phyloP scores from a whole-genome alignment of 495 filamentous ascomycete genomes.

The Glarea lozoyensis region DNA sequence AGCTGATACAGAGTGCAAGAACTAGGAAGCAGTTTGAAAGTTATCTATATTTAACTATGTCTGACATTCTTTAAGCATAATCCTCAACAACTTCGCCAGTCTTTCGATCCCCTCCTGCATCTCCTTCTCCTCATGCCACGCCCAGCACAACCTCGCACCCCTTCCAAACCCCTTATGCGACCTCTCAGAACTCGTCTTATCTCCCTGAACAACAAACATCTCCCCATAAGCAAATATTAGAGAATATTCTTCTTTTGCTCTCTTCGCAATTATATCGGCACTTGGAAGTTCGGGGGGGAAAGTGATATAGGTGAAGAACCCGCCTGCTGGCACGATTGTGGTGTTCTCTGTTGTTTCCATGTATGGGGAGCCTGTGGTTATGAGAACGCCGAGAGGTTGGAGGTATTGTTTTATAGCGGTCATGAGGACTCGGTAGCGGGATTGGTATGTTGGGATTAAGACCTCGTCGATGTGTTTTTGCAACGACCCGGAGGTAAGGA shows the following conservation, averaged over 20 bases:
- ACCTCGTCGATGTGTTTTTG: constrained; percentile 30
- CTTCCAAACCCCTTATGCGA: constrained; percentile 43
- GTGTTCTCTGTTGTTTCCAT: constrained; percentile 5
- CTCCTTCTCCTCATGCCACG: constrained; percentile 62
- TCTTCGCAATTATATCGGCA: constrained; percentile 44
- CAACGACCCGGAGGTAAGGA: constrained; percentile 44
- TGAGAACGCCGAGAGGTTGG: constrained; percentile 49
- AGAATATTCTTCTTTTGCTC: constrained; percentile 48
- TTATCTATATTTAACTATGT: too few species aligned
- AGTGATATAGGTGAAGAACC: constrained; percentile 70
- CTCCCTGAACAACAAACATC: constrained; percentile 57
- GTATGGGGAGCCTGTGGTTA: not conserved
- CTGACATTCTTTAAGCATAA: constrained; percentile 2
- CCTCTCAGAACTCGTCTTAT: too few species aligned
- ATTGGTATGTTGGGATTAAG: constrained; percentile 44
- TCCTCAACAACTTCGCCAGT: constrained; percentile 39
- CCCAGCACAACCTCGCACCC: constrained; percentile 59
- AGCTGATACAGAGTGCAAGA: too few species aligned
- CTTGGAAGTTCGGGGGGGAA: constrained; percentile 37
- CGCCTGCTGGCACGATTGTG: constrained; percentile 42
- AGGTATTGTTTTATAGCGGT: constrained; percentile 46
- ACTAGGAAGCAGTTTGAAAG: too few species aligned
- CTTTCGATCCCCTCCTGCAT: constrained; percentile 61
- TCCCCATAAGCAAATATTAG: constrained; percentile 54
- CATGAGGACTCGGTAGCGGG: constrained; percentile 30